Base-by-base conservation (phyloP, 371 early-diverging fungal genomes). In the Choanephora cucurbitarum region DNA sequence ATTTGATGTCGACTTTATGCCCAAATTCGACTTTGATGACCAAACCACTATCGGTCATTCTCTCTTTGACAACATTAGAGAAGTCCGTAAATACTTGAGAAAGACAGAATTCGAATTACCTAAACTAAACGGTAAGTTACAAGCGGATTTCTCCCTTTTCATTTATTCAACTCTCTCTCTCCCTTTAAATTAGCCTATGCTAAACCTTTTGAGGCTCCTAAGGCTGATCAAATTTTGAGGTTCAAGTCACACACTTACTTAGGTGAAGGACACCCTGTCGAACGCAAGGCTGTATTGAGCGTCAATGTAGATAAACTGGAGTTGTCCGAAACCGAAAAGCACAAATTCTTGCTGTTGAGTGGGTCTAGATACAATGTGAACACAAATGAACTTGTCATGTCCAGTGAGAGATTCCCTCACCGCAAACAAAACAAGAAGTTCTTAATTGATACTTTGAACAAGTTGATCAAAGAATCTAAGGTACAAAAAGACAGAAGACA, bases 351-450 rank as follows among this genome's bases (percentile, higher is more conserved):
- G 32, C 57, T 88, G 40, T 60, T 88, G 52, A 72, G 75, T 55
- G 86, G 86, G 49, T 73, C 84, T 5, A 73, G 84, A 55, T 86
- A 84, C 60, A 62, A 82, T 55, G 83, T 85, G 10, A 67, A 79
- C 42, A 73, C 74, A 15, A 71, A 72, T 5, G 70, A 75, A 57
- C 57, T 85, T 55, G 77, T 77, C 58, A 72, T 88, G 62, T 82
- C 86, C 21, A 77, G 83, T 33, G 86, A 87, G 42, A 77, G 75
- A 63, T 86, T 84, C 50, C 79, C 80, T 57, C 72, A 83, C 31
- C 74, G 75, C n/a, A 81, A 80, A 17, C 87, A 88, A 57, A 88
- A 88, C 73, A 83, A 85, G 62, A 81, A 79, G 56, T 85, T 77
- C 63, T 62, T 85, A 58, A 67, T 75, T n/a, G 88, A 88, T 56